Evolutionary conservation across 2,329 filamentous ascomycete genomes (phyloP).

Genomic region (Talaromyces sp.): DNA sequence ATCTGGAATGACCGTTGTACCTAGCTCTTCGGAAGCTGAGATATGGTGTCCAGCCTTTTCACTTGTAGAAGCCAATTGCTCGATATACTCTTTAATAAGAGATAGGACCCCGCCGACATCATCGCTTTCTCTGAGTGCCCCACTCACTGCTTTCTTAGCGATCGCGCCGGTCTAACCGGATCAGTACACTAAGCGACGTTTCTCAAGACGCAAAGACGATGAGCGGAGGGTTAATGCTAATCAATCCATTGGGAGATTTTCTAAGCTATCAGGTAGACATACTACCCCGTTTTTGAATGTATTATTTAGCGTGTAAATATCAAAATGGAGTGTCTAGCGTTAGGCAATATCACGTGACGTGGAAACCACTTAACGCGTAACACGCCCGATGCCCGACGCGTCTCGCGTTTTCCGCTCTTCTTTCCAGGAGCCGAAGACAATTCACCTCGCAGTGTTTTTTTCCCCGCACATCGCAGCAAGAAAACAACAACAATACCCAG

Average conservation of each 20-base stretch:
- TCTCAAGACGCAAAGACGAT: too few species aligned
- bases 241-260: background rate
- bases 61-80: background rate
- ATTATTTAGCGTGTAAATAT: background rate
- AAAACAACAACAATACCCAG: conserved; percentile 9
- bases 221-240: too few species aligned
- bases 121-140: background rate
- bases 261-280: too few species aligned
- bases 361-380: conserved; percentile 4
- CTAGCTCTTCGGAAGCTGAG: background rate
- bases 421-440: background rate
- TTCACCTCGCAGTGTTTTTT: background rate
- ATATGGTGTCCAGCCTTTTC: background rate
- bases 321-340: background rate
- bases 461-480: conserved; percentile 8
- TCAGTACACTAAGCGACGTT: background rate
- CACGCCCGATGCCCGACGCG: background rate
- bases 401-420: background rate
- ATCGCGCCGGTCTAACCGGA: background rate
- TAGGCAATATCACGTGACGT: background rate
- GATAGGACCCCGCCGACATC: conserved; percentile 1
- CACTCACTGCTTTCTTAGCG: background rate
- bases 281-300: too few species aligned
- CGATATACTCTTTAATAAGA: background rate
- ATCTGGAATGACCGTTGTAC: background rate